Conservation (phyloP, 75 land plant genomes). For the Gnetum montanum region DNA sequence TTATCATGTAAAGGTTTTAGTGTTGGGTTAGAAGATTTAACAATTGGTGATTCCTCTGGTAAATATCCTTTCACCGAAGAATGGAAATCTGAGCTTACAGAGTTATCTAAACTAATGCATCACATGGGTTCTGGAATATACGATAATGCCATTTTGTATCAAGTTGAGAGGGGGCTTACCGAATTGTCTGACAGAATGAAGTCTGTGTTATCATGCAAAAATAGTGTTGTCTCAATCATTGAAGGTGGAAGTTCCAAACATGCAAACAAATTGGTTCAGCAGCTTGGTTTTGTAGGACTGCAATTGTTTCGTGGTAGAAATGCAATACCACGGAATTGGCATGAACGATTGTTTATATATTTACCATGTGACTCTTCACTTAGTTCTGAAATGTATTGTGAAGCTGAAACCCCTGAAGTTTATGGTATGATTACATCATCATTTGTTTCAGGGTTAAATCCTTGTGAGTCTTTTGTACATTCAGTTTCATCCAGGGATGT, state of each 20-base stretch:
- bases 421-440: conserved; percentile 59
- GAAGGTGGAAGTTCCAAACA: conserved; percentile 69
- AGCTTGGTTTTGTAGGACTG: conserved; percentile 74
- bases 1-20: conserved; percentile 54
- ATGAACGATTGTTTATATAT: conserved; percentile 20
- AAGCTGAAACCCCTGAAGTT: conserved; percentile 30
- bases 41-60: conserved; percentile 10
- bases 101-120: conserved; percentile 13
- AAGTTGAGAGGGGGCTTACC: conserved; percentile 22
- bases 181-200: conserved; percentile 19
- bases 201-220: conserved; percentile 18
- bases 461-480: conserved; percentile 70
- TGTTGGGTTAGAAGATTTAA: conserved; percentile 51
- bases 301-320: conserved; percentile 55
- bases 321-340: conserved; percentile 27
- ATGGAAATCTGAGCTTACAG: conserved; percentile 18
- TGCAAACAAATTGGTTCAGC: conserved; percentile 61
- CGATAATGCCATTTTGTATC: conserved; percentile 16
- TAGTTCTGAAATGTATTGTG: neutral
- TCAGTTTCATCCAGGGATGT: conserved; percentile 63
- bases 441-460: conserved; percentile 67
- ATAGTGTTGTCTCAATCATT: conserved; percentile 50
- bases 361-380: conserved; percentile 13
- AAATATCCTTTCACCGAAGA: conserved; percentile 17
- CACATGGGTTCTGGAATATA: conserved; percentile 12